Base-by-base conservation (phyloP, 345 rosid species). In the Hirschfeldia incana region DNA sequence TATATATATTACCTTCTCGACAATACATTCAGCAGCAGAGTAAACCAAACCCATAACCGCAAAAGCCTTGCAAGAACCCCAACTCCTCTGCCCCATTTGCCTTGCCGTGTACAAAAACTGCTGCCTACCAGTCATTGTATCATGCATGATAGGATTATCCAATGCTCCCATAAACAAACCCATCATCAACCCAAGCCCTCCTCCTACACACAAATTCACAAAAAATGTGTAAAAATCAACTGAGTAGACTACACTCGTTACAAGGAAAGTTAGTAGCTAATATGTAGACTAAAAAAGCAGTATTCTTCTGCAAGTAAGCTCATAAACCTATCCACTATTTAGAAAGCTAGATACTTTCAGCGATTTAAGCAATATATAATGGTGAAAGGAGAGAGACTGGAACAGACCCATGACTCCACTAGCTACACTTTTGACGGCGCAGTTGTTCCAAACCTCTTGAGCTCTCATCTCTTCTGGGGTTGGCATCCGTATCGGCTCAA, bases 1-100 rank as follows among this genome's bases (percentile, higher is more conserved):
- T n/a, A n/a, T n/a, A n/a, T n/a, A n/a, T n/a, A n/a, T 9, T 85
- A 90, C 98, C 98, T 95, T 90, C 85, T 95, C 99, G 70, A 89
- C 85, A 42, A 87, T 84, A 69, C 98, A 95, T 83, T 95, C 99
- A 0, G 94, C 90, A 44, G 94, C 96, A 0, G 98, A 91, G 85
- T 91, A 95, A 42, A 95, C 67, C 74, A 92, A 83, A 66, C 99
- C 98, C 99, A 95, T 95, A 70, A 93, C 82, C 0, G 99, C 97
- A 78, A 95, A 95, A 5, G 97, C 64, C 85, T 95, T 93, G 17
- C 93, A 90, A 1, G 94, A 90, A 74, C 83, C 60, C 97, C 96
- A 95, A 83, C 99, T 93, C 84, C 94, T 86, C 59, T 76, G 78
- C 11, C 97, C 97, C 96, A 95, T 95, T 76, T 90, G 97, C 81